Evolutionary conservation across 768 basidiomycete species (phyloP).

Genomic region (Trametes elegans): DNA sequence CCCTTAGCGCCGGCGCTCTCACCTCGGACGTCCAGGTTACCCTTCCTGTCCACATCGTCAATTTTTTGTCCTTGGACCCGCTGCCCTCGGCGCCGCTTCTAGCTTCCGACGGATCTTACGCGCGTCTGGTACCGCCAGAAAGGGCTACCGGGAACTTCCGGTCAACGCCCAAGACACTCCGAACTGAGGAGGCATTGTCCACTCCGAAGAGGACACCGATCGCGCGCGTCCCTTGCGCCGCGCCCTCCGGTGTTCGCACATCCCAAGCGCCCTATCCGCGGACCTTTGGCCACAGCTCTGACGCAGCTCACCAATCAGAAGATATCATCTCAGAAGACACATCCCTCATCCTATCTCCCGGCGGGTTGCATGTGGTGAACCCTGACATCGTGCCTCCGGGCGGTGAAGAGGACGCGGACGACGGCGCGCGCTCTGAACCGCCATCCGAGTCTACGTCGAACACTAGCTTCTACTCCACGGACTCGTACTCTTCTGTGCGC

Average conservation of each 20-base stretch:
- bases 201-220: background rate
- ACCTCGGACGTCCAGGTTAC: constrained; percentile 65
- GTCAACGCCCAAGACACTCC: too few species aligned
- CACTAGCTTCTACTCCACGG: constrained; percentile 22
- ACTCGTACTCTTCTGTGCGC: background rate
- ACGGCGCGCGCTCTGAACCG: background rate
- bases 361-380: constrained; percentile 8
- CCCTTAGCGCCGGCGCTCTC: constrained; percentile 55
- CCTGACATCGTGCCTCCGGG: constrained; percentile 13
- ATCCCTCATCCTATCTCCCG: too few species aligned
- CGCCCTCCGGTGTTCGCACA: too few species aligned
- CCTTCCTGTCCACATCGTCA: constrained; percentile 75
- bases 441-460: constrained; percentile 2
- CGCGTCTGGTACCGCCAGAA: constrained; percentile 11
- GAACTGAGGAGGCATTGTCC: background rate
- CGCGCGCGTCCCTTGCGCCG: too few species aligned
- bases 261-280: too few species aligned
- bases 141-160: too few species aligned
- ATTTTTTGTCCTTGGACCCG: constrained; percentile 84
- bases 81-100: constrained; percentile 41
- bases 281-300: too few species aligned
- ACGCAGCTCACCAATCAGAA: background rate
- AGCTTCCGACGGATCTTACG: constrained; percentile 13
- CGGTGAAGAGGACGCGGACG: background rate
- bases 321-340: background rate